Evolutionary conservation across 352 stramenopile species (phyloP).

Genomic region (Pythium insidiosum): DNA sequence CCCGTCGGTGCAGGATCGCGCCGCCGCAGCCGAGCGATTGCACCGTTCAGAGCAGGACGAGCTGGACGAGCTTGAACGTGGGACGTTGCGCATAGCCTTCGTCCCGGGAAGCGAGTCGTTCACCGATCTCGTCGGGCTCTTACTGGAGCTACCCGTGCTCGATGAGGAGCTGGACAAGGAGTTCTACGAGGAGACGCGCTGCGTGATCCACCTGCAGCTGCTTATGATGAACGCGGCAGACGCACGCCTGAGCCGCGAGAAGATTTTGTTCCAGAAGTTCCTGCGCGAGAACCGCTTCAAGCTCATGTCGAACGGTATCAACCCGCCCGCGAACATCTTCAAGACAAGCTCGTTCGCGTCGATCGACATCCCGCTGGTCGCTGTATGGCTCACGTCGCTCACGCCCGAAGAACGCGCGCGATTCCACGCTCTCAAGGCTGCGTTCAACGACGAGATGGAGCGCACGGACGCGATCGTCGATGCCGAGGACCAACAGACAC

Average conservation of each 20-base stretch:
- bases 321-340: conserved; percentile 87
- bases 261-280: conserved; percentile 92
- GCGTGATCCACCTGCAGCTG: conserved; percentile 89
- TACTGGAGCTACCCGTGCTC: conserved; percentile 56
- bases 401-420: conserved; percentile 73
- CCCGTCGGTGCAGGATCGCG: conserved; percentile 16
- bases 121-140: conserved; percentile 50
- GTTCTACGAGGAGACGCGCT: conserved; percentile 87
- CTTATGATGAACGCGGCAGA: conserved; percentile 85
- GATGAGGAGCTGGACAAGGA: conserved; percentile 66
- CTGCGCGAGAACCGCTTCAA: conserved; percentile 92
- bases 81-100: background rate
- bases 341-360: conserved; percentile 82
- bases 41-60: conserved; percentile 11
- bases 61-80: conserved; percentile 13
- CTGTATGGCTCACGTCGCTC: conserved; percentile 85
- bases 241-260: conserved; percentile 78
- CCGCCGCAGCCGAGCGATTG: conserved; percentile 5
- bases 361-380: conserved; percentile 86
- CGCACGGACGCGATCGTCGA: conserved; percentile 70
- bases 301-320: conserved; percentile 90
- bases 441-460: conserved; percentile 85
- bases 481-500: conserved; percentile 52
- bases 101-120: background rate
- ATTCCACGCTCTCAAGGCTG: conserved; percentile 85